Conservation (phyloP, 2,329 filamentous ascomycete species). For the Calonectria fujianensis region DNA sequence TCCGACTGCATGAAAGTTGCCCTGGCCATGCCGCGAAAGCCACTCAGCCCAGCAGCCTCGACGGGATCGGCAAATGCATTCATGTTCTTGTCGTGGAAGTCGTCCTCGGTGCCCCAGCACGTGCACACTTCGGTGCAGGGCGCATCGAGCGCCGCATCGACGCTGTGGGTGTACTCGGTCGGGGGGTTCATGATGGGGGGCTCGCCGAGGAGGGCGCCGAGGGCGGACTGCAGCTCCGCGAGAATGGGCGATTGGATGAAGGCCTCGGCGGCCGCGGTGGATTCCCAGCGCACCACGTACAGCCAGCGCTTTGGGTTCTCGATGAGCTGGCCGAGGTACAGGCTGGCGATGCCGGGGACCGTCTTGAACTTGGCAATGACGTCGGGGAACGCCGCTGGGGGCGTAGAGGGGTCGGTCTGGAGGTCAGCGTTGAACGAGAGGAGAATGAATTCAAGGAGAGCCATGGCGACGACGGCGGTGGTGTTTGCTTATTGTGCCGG, state of each 20-base stretch:
- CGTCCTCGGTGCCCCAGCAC: conserved; percentile 58
- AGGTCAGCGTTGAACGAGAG: conserved; percentile 58
- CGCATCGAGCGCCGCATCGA: conserved; percentile 57
- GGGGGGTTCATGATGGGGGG: conserved; percentile 51
- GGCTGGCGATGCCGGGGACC: conserved; percentile 57
- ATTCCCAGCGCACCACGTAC: conserved; percentile 60
- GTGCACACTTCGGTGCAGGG: conserved; percentile 64
- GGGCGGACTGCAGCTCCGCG: conserved; percentile 63
- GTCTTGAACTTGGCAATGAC: conserved; percentile 56
- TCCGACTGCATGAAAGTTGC: conserved; percentile 59
- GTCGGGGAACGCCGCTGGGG: conserved; percentile 54
- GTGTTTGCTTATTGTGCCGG: background rate
- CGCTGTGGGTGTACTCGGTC: conserved; percentile 47
- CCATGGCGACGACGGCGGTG: conserved; percentile 48
- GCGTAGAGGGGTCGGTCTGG: conserved; percentile 51
- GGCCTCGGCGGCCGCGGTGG: conserved; percentile 58
- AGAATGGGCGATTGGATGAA: conserved; percentile 65
- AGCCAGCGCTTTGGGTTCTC: conserved; percentile 59
- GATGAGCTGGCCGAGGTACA: conserved; percentile 60
- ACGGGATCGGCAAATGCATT: conserved; percentile 53
- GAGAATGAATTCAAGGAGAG: conserved; percentile 57
- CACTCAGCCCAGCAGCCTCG: conserved; percentile 51
- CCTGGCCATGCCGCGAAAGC: conserved; percentile 58
- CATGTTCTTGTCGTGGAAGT: conserved; percentile 58
- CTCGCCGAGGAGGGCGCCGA: conserved; percentile 57